Evolutionary conservation across 495 filamentous ascomycete species (phyloP).

Genomic region (Letharia lupina): DNA sequence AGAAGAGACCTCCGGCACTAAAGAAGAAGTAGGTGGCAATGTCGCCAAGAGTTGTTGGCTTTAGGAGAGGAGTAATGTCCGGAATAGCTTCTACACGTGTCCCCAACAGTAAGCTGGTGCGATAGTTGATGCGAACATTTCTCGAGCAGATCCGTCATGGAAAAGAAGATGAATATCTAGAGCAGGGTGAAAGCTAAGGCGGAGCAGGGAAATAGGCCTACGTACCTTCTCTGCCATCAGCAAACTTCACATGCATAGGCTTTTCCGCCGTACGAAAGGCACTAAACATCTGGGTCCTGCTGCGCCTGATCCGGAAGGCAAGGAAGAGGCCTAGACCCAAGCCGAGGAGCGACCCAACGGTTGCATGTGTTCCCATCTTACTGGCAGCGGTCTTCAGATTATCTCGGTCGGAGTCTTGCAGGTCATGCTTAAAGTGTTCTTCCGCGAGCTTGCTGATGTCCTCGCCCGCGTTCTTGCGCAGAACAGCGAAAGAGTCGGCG

Average conservation of each 20-base stretch:
- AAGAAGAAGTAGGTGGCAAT: constrained; percentile 57
- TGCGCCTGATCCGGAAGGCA: constrained; percentile 47
- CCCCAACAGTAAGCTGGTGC: neutral
- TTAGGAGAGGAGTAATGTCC: constrained; percentile 48
- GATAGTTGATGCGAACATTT: too few relatives aligned
- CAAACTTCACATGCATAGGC: constrained; percentile 54
- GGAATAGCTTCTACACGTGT: constrained; percentile 46
- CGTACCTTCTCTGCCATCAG: constrained; percentile 49
- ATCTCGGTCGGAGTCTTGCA: constrained; percentile 50
- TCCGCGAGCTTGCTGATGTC: constrained; percentile 53
- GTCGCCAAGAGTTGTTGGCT: constrained; percentile 51
- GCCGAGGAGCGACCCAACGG: constrained; percentile 51
- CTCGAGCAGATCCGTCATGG: neutral
- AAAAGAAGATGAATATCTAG: neutral
- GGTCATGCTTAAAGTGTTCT: constrained; percentile 55
- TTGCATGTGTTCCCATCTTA: constrained; percentile 44
- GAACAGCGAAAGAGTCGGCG: constrained; percentile 45
- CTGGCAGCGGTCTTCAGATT: constrained; percentile 45
- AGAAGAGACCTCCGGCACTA: constrained; percentile 49
- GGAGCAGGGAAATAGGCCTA: neutral
- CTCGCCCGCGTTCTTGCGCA: constrained; percentile 45
- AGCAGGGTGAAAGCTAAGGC: neutral
- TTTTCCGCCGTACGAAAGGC: constrained; percentile 50
- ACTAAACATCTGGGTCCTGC: constrained; percentile 48
- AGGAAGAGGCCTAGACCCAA: constrained; percentile 50